These are phyloP conservation scores for Sarocladiaceae sp. DNA, from an alignment of 2,329 filamentous ascomycete species.

Conservation along the genomic window DNA sequence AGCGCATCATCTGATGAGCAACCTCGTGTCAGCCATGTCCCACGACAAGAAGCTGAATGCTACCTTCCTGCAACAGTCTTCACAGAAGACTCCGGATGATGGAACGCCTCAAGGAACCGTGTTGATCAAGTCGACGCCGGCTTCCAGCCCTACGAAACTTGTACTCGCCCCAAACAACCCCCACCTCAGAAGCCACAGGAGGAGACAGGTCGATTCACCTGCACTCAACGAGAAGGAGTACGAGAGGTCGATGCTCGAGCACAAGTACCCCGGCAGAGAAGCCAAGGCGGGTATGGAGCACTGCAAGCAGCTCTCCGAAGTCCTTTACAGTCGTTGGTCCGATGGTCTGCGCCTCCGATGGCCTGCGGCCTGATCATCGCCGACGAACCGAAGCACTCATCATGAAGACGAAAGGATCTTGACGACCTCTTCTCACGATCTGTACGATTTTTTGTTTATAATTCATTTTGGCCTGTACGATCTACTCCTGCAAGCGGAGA, in stretches of 20 bases:
- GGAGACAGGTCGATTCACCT: slow-evolving; percentile 47
- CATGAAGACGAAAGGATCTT: background rate
- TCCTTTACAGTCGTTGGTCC: slow-evolving; percentile 85
- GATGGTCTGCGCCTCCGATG: slow-evolving; percentile 72
- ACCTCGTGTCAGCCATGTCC: slow-evolving; percentile 67
- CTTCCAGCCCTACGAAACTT: slow-evolving; percentile 54
- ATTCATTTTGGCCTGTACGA: slow-evolving; percentile 9
- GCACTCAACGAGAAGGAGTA: slow-evolving; percentile 31
- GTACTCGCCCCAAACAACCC: slow-evolving; percentile 77
- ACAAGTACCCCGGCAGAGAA: slow-evolving; percentile 49
- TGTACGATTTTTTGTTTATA: slow-evolving; percentile 5
- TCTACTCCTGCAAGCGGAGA: slow-evolving; percentile 7
- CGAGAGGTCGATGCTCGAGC: slow-evolving; percentile 40
- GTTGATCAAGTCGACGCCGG: slow-evolving; percentile 47
- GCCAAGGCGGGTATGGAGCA: slow-evolving; percentile 78
- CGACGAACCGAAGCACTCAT: background rate
- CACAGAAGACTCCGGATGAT: slow-evolving; percentile 33
- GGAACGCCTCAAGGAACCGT: slow-evolving; percentile 49
- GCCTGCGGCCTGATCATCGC: slow-evolving; percentile 36
- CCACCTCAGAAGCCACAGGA: slow-evolving; percentile 72
- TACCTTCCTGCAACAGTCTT: slow-evolving; percentile 37
- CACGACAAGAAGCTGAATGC: slow-evolving; percentile 59
- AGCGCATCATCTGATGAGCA: slow-evolving; percentile 75
- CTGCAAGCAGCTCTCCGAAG: slow-evolving; percentile 79
- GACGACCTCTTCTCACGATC: background rate